Base-by-base conservation (phyloP, 768 basidiomycete genomes). In the Podaxis sp. region DNA sequence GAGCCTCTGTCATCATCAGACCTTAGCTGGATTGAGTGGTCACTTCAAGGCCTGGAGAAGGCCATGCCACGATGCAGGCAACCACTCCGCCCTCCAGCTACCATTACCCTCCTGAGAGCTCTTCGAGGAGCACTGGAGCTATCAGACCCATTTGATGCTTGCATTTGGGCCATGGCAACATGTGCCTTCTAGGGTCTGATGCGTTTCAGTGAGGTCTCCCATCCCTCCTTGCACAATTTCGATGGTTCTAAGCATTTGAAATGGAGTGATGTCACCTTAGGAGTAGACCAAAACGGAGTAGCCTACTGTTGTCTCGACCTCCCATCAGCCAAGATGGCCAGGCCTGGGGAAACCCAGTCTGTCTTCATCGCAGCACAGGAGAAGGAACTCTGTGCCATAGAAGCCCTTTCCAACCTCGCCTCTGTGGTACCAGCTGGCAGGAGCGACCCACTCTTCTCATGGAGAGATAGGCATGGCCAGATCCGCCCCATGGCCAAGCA, bases 111-210 rank as follows among this genome's bases (percentile, higher is more conserved):
- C 76, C 66, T 79, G 0, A 62, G 40, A 1, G 63, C 68, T 0
- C 63, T 79, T 0, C 53, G 64, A 5, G 4, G 33, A 0, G 17
- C 53, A 0, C 70, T 80, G 0, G 48, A 71, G 24, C 53, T 77
- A 0, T 5, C 54, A 0, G 54, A 73, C 11, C 68, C 77, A 0
- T 81, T 80, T 59, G 77, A 81, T 57, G 76, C 78, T 0, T 78
- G 76, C 38, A 53, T 79, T 0, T 80, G 76, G 77, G 78, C 79
- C 0, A 71, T 73, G 52, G 72, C 71, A 0, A 36, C 61, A 0
- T 77, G 71, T 57, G 74, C 76, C 0, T 80, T 81, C 66, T 80
- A 72, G 71, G 78, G 78, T 0, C 61, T 79, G 49, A 75, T 77
- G 73, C 65, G 72, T 0, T 76, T 79, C 54, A 76, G 79, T 0